Percentiles rank a stretch among this genome's conserved stretches.
phyloP scores from a whole-genome alignment of 192 early-diverging fungal genomes.

The Jimgerdemannia lactiflua region DNA sequence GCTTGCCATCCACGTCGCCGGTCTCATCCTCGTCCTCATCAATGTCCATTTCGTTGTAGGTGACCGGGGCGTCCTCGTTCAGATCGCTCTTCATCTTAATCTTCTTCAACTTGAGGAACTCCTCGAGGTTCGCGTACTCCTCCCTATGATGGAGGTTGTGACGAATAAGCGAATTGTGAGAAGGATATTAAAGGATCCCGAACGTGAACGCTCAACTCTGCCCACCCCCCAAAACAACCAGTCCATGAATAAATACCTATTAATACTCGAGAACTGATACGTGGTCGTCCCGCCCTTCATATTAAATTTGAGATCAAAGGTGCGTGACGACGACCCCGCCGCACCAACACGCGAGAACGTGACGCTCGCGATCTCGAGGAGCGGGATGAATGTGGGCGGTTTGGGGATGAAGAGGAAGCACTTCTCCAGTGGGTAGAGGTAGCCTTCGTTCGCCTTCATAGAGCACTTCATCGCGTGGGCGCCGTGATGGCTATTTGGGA shows the following conservation, averaged over 20 bases:
- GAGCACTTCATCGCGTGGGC: conserved; percentile 89
- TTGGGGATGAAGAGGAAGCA: conserved; percentile 95
- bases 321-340: conserved; percentile 57
- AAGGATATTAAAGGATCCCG: background rate
- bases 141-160: conserved; percentile 44
- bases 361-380: conserved; percentile 79
- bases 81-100: conserved; percentile 78
- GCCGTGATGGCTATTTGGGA: conserved; percentile 62
- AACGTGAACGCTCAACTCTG: no score
- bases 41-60: conserved; percentile 37
- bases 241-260: conserved; percentile 35
- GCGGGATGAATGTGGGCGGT: conserved; percentile 85
- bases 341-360: conserved; percentile 84
- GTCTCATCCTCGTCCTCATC: conserved; percentile 50
- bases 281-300: conserved; percentile 70
- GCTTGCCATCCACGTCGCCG: conserved; percentile 34
- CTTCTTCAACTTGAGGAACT: conserved; percentile 80
- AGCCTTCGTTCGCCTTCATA: conserved; percentile 95
- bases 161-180: conserved; percentile 12
- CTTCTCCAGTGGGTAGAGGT: conserved; percentile 91
- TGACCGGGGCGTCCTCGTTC: conserved; percentile 42
- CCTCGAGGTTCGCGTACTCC: conserved; percentile 80
- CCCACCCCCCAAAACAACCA: no score
- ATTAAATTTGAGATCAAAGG: conserved; percentile 94
- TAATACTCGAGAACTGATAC: conserved; percentile 85